Conservation (phyloP, 306 rosid genomes). For the Trifolium subterraneum region DNA sequence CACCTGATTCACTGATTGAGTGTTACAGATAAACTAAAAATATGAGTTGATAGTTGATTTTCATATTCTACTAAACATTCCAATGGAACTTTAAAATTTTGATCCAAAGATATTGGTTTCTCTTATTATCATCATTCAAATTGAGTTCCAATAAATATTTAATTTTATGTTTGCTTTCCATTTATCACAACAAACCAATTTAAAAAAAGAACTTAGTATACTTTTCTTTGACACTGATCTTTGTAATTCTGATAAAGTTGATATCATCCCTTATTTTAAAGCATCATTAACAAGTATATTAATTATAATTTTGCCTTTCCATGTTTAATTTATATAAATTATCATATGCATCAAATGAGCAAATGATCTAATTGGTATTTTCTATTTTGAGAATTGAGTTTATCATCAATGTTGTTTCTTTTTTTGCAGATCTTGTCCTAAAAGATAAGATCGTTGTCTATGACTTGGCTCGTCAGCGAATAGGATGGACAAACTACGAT, state of each 20-base stretch:
- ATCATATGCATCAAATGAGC: neutral
- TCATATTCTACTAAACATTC: conserved; percentile 19
- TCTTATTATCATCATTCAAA: conserved; percentile 25
- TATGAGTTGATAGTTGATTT: neutral
- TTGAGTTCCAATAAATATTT: conserved; percentile 13
- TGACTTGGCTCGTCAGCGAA: conserved; percentile 74
- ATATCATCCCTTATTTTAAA: conserved; percentile 17
- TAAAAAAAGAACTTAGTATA: neutral
- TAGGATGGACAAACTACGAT: conserved; percentile 88
- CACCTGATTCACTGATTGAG: conserved; percentile 10
- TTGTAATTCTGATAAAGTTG: neutral
- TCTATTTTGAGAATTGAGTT: conserved; percentile 29
- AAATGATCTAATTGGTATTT: neutral
- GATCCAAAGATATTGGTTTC: conserved; percentile 2
- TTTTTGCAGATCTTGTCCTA: conserved; percentile 74
- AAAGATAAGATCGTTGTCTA: conserved; percentile 89
- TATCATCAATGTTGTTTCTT: conserved; percentile 31
- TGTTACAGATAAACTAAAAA: neutral
- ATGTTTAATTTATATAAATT: neutral
- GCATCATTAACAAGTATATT: conserved; percentile 23
- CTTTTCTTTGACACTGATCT: conserved; percentile 7
- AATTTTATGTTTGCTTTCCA: conserved; percentile 11
- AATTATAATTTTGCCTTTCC: conserved; percentile 2
- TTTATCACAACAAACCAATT: neutral
- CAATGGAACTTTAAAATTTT: neutral